These are phyloP conservation scores for Dioscorea zingiberensis DNA, from an alignment of 106 monocot species.

Conservation along the genomic window DNA sequence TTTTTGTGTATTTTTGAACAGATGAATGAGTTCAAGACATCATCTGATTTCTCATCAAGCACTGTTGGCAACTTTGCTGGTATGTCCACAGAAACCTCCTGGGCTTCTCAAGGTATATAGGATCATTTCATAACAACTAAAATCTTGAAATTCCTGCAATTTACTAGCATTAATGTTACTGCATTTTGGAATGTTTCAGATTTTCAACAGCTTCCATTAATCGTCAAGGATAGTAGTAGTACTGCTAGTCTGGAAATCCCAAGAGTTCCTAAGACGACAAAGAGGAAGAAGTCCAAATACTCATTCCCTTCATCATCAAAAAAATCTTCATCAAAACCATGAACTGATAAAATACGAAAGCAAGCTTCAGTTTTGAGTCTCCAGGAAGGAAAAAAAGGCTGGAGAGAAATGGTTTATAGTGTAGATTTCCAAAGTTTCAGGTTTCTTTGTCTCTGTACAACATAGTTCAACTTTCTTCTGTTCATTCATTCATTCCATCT, in stretches of 20 bases:
- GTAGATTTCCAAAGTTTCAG: too few species aligned
- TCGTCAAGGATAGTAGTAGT: conserved; percentile 8
- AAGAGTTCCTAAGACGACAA: conserved; percentile 42
- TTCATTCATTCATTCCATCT: too few species aligned
- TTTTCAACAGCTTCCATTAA: conserved; percentile 23
- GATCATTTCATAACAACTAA: neutral
- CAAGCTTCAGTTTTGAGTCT: too few species aligned
- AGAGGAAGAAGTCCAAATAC: conserved; percentile 33
- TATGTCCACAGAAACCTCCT: conserved; percentile 47
- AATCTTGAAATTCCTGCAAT: too few species aligned
- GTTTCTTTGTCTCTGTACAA: too few species aligned
- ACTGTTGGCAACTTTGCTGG: conserved; percentile 13
- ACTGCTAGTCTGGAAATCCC: conserved; percentile 18
- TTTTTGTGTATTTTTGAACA: conserved; percentile 4
- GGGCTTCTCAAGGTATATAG: conserved; percentile 74
- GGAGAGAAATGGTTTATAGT: too few species aligned
- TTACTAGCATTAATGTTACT: too few species aligned
- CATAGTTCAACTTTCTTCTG: too few species aligned
- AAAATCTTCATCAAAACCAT: conserved; percentile 10
- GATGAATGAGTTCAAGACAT: conserved; percentile 67
- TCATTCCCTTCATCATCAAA: conserved; percentile 26
- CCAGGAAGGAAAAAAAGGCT: too few species aligned
- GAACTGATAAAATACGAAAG: too few species aligned
- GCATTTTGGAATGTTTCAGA: conserved; percentile 14
- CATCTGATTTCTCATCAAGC: conserved; percentile 46